A percentile compares a stretch with the other conserved stretches of the same genome.
Evolutionary conservation across 176 grass and related monocot species (phyloP).

Genomic region (Pontederia paniculata): DNA sequence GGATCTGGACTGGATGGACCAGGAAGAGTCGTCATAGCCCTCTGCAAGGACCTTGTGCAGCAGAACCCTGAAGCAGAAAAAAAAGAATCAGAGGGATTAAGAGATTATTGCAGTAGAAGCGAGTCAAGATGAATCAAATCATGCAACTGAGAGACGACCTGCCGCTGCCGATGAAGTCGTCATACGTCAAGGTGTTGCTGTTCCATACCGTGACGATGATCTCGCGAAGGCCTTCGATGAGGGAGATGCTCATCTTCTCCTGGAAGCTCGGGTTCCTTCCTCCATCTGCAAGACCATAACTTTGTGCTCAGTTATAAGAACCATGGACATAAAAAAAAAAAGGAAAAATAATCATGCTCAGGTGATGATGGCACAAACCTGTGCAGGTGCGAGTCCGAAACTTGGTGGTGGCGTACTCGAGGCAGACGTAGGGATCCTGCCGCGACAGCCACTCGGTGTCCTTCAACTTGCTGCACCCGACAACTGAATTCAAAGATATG

Average conservation of each 20-base stretch:
- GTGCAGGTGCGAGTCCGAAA: slow-evolving; percentile 5
- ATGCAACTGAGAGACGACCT: background rate
- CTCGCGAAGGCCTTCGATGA: slow-evolving; percentile 15
- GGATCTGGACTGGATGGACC: slow-evolving; percentile 1
- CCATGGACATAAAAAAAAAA: background rate
- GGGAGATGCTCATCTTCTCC: slow-evolving; percentile 2
- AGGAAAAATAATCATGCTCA: no score
- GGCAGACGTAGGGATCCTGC: slow-evolving; percentile 1
- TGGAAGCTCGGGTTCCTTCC: slow-evolving; percentile 8
- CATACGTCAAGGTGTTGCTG: background rate
- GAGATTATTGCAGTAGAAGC: no score
- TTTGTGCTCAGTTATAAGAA: no score
- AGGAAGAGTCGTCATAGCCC: slow-evolving; percentile 9
- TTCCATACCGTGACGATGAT: slow-evolving; percentile 7
- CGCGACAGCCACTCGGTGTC: slow-evolving; percentile 5
- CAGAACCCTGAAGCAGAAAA: background rate
- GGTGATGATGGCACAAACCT: background rate
- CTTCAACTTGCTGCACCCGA: slow-evolving; percentile 4
- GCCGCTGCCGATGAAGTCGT: slow-evolving; percentile 12
- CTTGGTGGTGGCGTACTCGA: background rate
- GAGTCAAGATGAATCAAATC: no score
- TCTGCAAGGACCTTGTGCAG: slow-evolving; percentile 1
- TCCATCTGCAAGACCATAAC: slow-evolving; percentile 5
- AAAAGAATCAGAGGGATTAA: background rate
- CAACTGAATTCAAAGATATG: background rate